Percentiles rank a stretch among this genome's conserved stretches.
phyloP scores from a whole-genome alignment of 192 early-diverging fungal genomes.

The Podila minutissima region DNA sequence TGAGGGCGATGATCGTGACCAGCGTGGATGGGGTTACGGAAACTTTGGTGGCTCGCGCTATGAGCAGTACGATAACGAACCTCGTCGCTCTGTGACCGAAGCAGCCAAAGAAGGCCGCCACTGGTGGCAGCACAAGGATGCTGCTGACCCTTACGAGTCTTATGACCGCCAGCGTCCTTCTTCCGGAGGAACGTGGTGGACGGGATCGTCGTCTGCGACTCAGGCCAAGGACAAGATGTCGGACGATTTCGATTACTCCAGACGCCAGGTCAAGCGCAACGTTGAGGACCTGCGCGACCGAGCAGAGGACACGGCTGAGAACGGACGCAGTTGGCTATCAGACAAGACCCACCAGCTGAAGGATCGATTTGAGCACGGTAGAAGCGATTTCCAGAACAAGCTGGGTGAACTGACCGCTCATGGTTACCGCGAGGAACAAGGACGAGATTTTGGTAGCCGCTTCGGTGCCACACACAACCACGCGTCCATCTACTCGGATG shows the following conservation, averaged over 20 bases:
- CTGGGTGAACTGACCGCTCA: conserved; percentile 14
- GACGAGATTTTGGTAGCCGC: conserved; percentile 18
- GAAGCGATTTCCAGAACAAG: conserved; percentile 5
- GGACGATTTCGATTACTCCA: conserved; percentile 13
- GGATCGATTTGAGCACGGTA: conserved; percentile 17
- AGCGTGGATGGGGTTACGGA: conserved; percentile 7
- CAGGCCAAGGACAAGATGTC: conserved; percentile 5
- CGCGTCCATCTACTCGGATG: conserved; percentile 26
- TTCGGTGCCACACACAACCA: conserved; percentile 12
- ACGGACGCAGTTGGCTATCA: conserved; percentile 7
- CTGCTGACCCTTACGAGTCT: conserved; percentile 29
- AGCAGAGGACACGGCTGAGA: conserved; percentile 18
- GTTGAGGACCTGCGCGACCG: conserved; percentile 14
- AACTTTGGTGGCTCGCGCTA: background rate
- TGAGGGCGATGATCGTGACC: background rate
- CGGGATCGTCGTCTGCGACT: conserved; percentile 9
- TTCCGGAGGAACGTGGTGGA: conserved; percentile 20
- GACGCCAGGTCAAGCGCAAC: conserved; percentile 12
- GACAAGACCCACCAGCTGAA: conserved; percentile 21
- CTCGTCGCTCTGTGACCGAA: conserved; percentile 44
- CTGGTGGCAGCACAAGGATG: conserved; percentile 33
- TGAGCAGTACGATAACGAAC: background rate
- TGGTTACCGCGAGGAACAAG: conserved; percentile 13
- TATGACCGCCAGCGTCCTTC: conserved; percentile 13
- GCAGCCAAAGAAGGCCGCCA: conserved; percentile 28